Evolutionary conservation across 768 basidiomycete species (phyloP), one percentile per base, ranked within the genome.

Genomic region (Mycena pura): DNA sequence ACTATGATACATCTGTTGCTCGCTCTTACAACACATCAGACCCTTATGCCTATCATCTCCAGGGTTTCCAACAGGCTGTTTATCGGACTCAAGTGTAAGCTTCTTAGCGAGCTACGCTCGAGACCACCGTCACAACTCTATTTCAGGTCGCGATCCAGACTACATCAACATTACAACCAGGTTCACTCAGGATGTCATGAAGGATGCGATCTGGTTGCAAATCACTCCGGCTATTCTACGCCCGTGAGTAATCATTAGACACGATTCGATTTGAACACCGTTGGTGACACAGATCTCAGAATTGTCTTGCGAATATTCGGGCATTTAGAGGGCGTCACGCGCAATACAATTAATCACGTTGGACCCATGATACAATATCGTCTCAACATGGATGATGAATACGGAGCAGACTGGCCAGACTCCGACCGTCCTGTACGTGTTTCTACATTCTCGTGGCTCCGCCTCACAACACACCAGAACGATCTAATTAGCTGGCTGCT

Each of bases 401-500:
- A 64, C 39, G 63, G 63, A 2, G 34, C 5, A 2, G 48, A 56
- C 17, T 64, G 63, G 63, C 58, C 58, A 17, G 43, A 61, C 25
- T 21, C 2, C 1, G 59, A 64, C 6, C 58, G 58, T 10, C 58
- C 59, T 22, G 59, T 60, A 29, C 8, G 63, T 53, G 25, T 49
- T 5, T 9, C 24, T 8, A 4, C 3, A 10, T 2, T 41, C 21
- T 21, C 13, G 14, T 2, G 19, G 36, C 25, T 14, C 67, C 61
- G 53, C 32, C 24, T 38, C 17, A 51, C 29, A 51, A 44, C 22
- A 8, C 28, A n/a, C 13, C 43, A 78, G 78, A 73, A 72, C 39
- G 77, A 80, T 45, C 49, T 77, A 47, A 67, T 80, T 4, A 69
- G 69, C 38, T 80, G 77, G 77, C 54, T 78, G 40, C 66, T 72